Conservation (phyloP, 129 eudicot species). For the Flaveria sonorensis region DNA sequence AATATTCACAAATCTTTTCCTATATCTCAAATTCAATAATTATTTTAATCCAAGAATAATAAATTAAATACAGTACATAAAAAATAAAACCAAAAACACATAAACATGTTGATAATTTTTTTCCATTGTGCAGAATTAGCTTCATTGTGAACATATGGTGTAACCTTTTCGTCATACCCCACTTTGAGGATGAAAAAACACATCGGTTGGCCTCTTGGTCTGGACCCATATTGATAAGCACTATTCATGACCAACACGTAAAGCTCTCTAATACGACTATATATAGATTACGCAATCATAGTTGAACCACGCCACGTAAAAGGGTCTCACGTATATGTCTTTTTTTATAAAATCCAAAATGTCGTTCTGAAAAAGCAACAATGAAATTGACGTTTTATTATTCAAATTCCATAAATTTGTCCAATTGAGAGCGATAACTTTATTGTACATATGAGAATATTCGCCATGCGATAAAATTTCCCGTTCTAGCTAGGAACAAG, state of each 20-base stretch:
- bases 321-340: not conserved
- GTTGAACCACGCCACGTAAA: not conserved
- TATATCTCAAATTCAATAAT: too few relatives aligned
- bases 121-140: too few relatives aligned
- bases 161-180: too few relatives aligned
- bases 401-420: not conserved
- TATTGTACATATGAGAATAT: not conserved
- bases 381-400: not conserved
- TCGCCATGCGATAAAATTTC: not conserved
- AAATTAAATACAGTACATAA: too few relatives aligned
- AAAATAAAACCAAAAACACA: too few relatives aligned
- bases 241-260: not conserved
- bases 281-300: not conserved
- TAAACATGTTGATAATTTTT: too few relatives aligned
- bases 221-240: not conserved
- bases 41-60: too few relatives aligned
- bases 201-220: too few relatives aligned
- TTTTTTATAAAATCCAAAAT: not conserved
- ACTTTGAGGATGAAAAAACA: too few relatives aligned
- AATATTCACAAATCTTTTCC: too few relatives aligned
- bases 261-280: not conserved
- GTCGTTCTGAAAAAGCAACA: not conserved
- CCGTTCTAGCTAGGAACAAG: not conserved
- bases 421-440: not conserved
- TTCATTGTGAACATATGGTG: too few relatives aligned